Conservation (phyloP, 192 early-diverging fungal species). For the Coemansia sp. region DNA sequence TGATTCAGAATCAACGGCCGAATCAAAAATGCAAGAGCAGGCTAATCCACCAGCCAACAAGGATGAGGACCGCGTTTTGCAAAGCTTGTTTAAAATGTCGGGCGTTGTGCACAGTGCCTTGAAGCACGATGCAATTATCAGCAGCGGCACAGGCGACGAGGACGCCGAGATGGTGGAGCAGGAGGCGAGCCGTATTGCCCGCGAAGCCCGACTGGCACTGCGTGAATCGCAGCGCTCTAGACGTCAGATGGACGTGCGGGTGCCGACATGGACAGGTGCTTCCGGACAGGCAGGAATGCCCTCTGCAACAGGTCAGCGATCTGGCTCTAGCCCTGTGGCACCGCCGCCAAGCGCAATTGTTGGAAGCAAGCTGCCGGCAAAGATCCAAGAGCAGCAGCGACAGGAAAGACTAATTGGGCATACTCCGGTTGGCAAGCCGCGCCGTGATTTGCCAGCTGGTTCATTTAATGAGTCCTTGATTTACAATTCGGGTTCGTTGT, state of each 20-base stretch:
- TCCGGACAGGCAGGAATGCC: constrained; percentile 61
- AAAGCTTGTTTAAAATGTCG: constrained; percentile 76
- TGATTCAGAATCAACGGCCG: constrained; percentile 6
- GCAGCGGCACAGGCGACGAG: constrained; percentile 54
- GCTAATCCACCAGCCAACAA: constrained; percentile 16
- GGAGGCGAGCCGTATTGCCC: constrained; percentile 80
- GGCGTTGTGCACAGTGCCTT: constrained; percentile 83
- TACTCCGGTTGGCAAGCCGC: constrained; percentile 28
- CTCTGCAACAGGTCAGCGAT: not conserved
- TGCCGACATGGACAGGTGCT: constrained; percentile 91
- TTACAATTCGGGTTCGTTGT: not conserved
- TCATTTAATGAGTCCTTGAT: not conserved
- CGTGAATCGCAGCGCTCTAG: constrained; percentile 68
- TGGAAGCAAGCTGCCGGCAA: constrained; percentile 18
- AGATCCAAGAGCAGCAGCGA: constrained; percentile 8
- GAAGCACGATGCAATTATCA: constrained; percentile 89
- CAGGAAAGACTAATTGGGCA: constrained; percentile 5
- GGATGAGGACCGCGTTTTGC: constrained; percentile 71
- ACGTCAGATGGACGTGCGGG: constrained; percentile 61
- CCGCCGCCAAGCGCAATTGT: constrained; percentile 40
- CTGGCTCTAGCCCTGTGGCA: constrained; percentile 17
- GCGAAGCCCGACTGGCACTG: constrained; percentile 74
- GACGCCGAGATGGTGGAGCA: constrained; percentile 69
- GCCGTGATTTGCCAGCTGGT: not conserved
- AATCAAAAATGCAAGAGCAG: constrained; percentile 1